Conservation (phyloP, 371 early-diverging fungal genomes). For the Apophysomyces trapeziformis region DNA sequence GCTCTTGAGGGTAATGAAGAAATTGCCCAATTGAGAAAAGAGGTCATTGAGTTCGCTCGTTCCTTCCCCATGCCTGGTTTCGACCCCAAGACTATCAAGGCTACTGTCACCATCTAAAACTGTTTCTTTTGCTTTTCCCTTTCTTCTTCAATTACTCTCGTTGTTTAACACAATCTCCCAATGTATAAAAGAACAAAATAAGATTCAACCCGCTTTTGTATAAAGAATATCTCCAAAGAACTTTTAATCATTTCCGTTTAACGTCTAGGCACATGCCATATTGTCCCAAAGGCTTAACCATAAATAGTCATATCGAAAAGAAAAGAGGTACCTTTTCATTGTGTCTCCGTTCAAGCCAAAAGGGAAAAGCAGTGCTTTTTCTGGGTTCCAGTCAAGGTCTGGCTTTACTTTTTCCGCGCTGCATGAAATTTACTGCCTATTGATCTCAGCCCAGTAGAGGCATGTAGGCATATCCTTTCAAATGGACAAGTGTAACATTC, state of each 20-base stretch:
- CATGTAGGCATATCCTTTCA: neutral
- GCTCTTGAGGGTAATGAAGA: constrained; percentile 71
- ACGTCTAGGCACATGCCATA: too few species aligned
- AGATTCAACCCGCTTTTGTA: neutral
- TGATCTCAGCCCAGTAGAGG: too few species aligned
- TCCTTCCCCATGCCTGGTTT: constrained; percentile 92
- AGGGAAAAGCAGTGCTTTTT: too few species aligned
- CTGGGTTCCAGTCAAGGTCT: too few species aligned
- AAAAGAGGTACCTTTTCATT: too few species aligned
- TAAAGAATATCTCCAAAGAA: neutral
- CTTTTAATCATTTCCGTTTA: too few species aligned
- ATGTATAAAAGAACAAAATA: neutral
- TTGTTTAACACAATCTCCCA: constrained; percentile 2
- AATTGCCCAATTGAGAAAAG: constrained; percentile 78
- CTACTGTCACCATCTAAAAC: constrained; percentile 49
- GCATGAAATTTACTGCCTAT: too few species aligned
- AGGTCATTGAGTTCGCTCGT: constrained; percentile 92
- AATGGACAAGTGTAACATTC: neutral
- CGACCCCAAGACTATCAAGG: constrained; percentile 49
- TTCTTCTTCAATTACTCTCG: constrained; percentile 1
- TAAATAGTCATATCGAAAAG: too few species aligned
- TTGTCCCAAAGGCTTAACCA: too few species aligned
- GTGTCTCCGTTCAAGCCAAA: too few species aligned
- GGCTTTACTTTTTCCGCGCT: too few species aligned
- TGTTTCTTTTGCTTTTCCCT: constrained; percentile 11